These are phyloP conservation scores for Hansfordia pulvinata DNA, from an alignment of 2,329 filamentous ascomycete genomes.

Conservation along the genomic window DNA sequence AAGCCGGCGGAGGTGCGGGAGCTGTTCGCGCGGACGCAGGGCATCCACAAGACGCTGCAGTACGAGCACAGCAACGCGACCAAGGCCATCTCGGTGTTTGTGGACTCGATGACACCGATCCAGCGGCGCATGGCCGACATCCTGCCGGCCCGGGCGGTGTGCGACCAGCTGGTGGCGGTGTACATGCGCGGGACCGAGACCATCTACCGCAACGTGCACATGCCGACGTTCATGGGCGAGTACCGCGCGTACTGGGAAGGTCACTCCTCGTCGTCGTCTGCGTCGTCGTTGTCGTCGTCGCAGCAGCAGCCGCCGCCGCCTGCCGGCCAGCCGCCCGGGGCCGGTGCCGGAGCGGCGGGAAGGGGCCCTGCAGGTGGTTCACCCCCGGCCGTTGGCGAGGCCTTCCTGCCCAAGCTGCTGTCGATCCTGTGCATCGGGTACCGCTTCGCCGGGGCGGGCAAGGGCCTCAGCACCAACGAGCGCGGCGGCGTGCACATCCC, in stretches of 20 bases:
- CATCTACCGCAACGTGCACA: constrained; percentile 38
- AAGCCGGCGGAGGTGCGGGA: constrained; percentile 26
- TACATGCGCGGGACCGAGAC: constrained; percentile 38
- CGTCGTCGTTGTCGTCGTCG: too few relatives aligned
- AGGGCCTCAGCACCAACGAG: constrained; percentile 34
- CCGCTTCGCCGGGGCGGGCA: constrained; percentile 35
- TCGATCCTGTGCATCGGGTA: constrained; percentile 38
- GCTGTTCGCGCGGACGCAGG: constrained; percentile 28
- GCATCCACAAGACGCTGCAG: constrained; percentile 32
- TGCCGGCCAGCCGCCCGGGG: too few relatives aligned
- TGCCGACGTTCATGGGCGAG: constrained; percentile 34
- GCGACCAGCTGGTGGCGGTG: constrained; percentile 33
- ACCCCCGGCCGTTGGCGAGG: too few relatives aligned
- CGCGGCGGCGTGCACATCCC: constrained; percentile 43
- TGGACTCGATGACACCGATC: constrained; percentile 44
- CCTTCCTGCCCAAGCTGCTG: constrained; percentile 39
- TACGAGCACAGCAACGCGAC: constrained; percentile 31
- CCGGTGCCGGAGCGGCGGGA: too few relatives aligned
- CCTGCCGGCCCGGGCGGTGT: constrained; percentile 33
- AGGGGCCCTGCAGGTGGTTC: too few relatives aligned
- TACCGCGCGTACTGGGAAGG: constrained; percentile 39
- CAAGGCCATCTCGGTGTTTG: constrained; percentile 39
- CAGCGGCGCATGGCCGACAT: constrained; percentile 45
- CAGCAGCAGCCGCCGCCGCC: too few relatives aligned
- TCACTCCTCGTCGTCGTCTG: too few relatives aligned